Evolutionary conservation across 495 filamentous ascomycete genomes (phyloP).

Genomic region (Amphirosellinia nigrospora): DNA sequence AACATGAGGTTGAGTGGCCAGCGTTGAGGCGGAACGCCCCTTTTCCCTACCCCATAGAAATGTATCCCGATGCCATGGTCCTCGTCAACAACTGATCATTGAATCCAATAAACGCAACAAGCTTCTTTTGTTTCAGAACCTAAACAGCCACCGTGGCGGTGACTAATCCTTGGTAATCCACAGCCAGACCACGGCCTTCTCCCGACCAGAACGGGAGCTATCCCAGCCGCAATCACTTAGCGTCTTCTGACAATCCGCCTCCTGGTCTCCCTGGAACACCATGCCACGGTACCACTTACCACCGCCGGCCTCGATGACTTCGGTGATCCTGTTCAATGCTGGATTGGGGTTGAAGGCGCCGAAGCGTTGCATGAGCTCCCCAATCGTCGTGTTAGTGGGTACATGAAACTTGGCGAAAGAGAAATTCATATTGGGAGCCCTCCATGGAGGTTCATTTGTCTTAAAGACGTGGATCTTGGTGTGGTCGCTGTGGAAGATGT

Average conservation of each 20-base stretch:
- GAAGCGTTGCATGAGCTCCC: conserved; percentile 53
- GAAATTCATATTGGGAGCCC: conserved; percentile 36
- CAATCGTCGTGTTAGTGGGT: conserved; percentile 48
- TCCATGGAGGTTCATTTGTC: conserved; percentile 50
- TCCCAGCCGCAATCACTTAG: conserved; percentile 49
- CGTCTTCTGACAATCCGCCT: conserved; percentile 34
- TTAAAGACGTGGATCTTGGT: conserved; percentile 57
- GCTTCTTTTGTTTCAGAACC: background rate
- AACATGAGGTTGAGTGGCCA: background rate
- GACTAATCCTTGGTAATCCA: conserved; percentile 47
- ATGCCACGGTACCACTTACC: conserved; percentile 48
- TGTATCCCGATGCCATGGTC: background rate
- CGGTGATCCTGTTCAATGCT: conserved; percentile 49
- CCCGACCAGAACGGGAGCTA: conserved; percentile 38
- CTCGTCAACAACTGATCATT: background rate
- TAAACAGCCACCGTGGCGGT: background rate
- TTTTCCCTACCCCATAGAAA: background rate
- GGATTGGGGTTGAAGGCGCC: conserved; percentile 50
- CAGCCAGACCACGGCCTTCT: conserved; percentile 48
- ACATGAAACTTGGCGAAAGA: conserved; percentile 48
- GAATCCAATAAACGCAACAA: background rate
- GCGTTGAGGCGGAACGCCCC: background rate
- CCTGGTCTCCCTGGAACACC: conserved; percentile 38
- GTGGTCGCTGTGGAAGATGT: conserved; percentile 55
- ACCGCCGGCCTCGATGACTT: conserved; percentile 46